Evolutionary conservation across 192 early-diverging fungal genomes (phyloP).

Genomic region (Podila minutissima): DNA sequence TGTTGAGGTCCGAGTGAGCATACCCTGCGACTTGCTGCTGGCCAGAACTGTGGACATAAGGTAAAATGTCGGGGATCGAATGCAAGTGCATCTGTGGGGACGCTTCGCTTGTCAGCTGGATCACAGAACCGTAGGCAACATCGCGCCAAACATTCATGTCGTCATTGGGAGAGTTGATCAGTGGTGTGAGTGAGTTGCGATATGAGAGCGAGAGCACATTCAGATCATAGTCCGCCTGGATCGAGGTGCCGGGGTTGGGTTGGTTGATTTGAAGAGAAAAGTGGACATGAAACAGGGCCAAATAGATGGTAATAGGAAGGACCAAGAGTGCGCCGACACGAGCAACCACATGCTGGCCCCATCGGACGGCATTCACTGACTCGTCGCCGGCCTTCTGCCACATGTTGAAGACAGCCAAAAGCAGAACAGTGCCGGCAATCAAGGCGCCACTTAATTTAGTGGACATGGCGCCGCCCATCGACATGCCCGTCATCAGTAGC

Average conservation of each 20-base stretch:
- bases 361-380: not conserved
- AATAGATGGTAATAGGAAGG: not conserved
- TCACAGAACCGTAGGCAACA: slow-evolving; percentile 59
- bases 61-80: slow-evolving; percentile 56
- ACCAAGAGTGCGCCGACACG: not conserved
- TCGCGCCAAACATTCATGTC: not conserved
- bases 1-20: slow-evolving; percentile 66
- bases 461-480: not conserved
- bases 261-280: not conserved
- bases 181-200: not conserved
- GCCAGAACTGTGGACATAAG: slow-evolving; percentile 66
- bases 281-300: not conserved
- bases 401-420: not conserved
- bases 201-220: not conserved
- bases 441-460: not conserved
- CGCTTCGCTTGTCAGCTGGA: slow-evolving; percentile 58
- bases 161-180: not conserved
- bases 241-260: not conserved
- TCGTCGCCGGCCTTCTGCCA: not conserved
- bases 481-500: not conserved
- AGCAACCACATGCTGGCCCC: not conserved
- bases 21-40: slow-evolving; percentile 76
- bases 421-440: not conserved
- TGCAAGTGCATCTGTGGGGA: slow-evolving; percentile 60
- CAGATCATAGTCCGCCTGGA: not conserved